Evolutionary conservation across 2,329 filamentous ascomycete species (phyloP), one percentile per base, ranked within the genome.

Genomic region (Monilinia vaccinii-corymbosi): DNA sequence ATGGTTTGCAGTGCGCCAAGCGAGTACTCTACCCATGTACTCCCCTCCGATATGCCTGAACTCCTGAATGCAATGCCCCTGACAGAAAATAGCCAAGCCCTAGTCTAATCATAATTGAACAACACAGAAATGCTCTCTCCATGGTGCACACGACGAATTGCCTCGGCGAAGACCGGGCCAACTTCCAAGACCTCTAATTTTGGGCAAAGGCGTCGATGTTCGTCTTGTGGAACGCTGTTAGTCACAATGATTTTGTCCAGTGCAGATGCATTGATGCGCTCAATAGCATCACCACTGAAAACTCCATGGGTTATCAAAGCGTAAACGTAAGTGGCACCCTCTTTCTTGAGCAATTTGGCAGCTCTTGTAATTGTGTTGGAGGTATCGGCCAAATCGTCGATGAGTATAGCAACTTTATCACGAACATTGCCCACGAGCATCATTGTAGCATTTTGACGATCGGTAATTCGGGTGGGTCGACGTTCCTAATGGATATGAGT

Each of bases 331-430:
- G 86, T 88, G n/a, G 94, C 94, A 47, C 93, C 92, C 75, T 97
- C 91, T 70, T 91, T 93, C 78, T 97, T 97, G 66, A 97, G 78
- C n/a, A 97, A 81, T 78, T 97, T 97, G 34, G 94, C 94, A 10
- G 94, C 94, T 62, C 94, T 85, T 0, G 93, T 97, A 68, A 97
- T 96, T 42, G 94, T 99, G 76, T 97, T 97, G 60, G 89, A 94
- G 1, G 94, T 99, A 73, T 99, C 94, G 23, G 89, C 89, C 69
- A 99, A 79, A 73, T 99, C 94, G 73, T 99, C 94, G 64, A 99
- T 85, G 62, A 99, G 79, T 69, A 99, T 96, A 66, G 91, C 89
- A 56, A 88, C 87, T 65, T 88, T 86, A 67, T 88, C 85, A 58
- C 81, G 80, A 59, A 97, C 90, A 71, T 95, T 85, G 64, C 92